Percentiles rank a stretch among this genome's conserved stretches.
These are phyloP conservation scores for Coemansia sp. DNA, from an alignment of 192 early-diverging fungal genomes.

Conservation along the genomic window DNA sequence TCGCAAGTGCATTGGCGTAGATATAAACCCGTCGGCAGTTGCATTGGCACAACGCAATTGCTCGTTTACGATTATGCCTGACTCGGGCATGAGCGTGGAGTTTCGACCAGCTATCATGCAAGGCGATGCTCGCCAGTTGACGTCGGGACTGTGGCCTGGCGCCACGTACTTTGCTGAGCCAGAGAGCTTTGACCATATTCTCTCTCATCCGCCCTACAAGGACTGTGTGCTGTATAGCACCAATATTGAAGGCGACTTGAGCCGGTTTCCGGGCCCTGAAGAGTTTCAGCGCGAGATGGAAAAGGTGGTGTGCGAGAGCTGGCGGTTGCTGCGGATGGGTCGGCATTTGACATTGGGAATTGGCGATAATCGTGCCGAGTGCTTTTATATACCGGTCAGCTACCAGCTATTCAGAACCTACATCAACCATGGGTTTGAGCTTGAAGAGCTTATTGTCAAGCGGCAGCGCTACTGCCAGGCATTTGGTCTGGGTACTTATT, in stretches of 20 bases:
- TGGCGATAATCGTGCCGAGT: constrained; percentile 88
- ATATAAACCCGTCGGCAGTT: constrained; percentile 87
- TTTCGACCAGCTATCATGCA: constrained; percentile 79
- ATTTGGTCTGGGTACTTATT: constrained; percentile 81
- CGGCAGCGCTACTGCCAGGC: constrained; percentile 84
- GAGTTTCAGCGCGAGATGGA: constrained; percentile 78
- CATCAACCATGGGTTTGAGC: constrained; percentile 76
- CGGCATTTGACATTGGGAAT: constrained; percentile 82
- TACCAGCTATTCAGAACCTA: constrained; percentile 82
- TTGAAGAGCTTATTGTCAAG: constrained; percentile 88
- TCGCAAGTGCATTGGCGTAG: constrained; percentile 76
- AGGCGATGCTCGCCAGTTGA: constrained; percentile 73
- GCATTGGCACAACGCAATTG: constrained; percentile 83
- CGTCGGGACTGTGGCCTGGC: constrained; percentile 46
- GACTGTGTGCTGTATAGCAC: constrained; percentile 85
- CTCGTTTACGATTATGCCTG: constrained; percentile 72
- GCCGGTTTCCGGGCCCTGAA: constrained; percentile 67
- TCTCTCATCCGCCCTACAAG: constrained; percentile 95
- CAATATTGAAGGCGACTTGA: constrained; percentile 83
- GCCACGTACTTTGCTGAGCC: constrained; percentile 61
- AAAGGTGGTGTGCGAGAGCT: constrained; percentile 66
- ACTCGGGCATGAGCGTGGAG: constrained; percentile 63
- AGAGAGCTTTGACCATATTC: constrained; percentile 80
- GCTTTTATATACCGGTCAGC: constrained; percentile 84
- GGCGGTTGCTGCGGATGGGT: constrained; percentile 69